A percentile compares a stretch with the other conserved stretches of the same genome.
phyloP scores from a whole-genome alignment of 2,329 filamentous ascomycete species.

The Colletotrichum graminicola region DNA sequence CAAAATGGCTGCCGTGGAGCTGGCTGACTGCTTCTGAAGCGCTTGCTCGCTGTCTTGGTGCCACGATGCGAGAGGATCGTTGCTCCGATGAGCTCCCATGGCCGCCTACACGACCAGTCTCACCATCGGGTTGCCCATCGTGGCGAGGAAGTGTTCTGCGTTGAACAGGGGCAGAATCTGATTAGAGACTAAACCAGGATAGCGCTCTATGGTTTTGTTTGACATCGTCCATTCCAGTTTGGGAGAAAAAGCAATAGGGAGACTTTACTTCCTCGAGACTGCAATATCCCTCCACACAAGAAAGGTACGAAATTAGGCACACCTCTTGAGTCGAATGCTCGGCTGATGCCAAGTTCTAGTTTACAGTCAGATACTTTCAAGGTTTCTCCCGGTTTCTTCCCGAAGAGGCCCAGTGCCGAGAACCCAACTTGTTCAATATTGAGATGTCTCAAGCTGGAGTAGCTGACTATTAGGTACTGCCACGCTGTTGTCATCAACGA shows the following conservation, averaged over 20 bases:
- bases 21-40: constrained; percentile 28
- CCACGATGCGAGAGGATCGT: background rate
- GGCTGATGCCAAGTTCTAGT: background rate
- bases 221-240: background rate
- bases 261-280: background rate
- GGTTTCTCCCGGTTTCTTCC: background rate
- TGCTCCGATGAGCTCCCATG: background rate
- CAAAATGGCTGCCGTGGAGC: constrained; percentile 29
- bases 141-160: background rate
- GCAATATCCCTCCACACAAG: background rate
- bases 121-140: background rate
- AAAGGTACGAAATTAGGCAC: background rate
- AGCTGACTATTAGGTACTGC: constrained; percentile 37
- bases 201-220: background rate
- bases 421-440: background rate
- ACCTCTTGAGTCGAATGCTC: background rate
- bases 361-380: background rate
- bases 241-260: background rate
- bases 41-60: background rate
- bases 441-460: background rate
- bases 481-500: constrained; percentile 23
- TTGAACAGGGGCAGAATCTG: background rate
- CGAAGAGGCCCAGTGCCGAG: background rate
- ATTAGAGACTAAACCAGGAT: background rate
- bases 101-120: background rate